These are phyloP conservation scores for Ruellia speciosa DNA, from an alignment of 305 asterid species.

Conservation along the genomic window DNA sequence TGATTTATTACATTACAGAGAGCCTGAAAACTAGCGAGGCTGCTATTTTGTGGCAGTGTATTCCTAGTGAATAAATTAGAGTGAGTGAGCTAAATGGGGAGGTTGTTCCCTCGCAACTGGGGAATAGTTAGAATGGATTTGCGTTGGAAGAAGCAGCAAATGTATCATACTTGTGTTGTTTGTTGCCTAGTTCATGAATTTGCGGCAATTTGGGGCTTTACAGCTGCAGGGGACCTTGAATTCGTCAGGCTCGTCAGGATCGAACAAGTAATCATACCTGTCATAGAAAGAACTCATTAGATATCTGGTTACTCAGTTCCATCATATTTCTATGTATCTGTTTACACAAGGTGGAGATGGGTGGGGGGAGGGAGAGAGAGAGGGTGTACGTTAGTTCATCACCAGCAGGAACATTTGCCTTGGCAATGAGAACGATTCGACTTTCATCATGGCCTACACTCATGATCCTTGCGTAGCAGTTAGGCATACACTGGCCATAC, in stretches of 20 bases:
- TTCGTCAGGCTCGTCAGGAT: slow-evolving; percentile 82
- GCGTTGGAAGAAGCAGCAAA: neutral
- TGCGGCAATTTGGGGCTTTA: slow-evolving; percentile 57
- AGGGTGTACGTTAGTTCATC: slow-evolving; percentile 68
- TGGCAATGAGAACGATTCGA: slow-evolving; percentile 90
- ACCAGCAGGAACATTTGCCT: slow-evolving; percentile 72
- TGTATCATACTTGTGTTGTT: neutral
- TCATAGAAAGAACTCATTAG: neutral
- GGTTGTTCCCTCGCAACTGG: too few species aligned
- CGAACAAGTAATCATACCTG: slow-evolving; percentile 95
- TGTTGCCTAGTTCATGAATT: slow-evolving; percentile 57
- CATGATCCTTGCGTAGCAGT: slow-evolving; percentile 98
- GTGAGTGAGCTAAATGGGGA: too few species aligned
- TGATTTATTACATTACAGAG: too few species aligned
- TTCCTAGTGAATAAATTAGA: too few species aligned
- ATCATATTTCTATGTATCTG: neutral
- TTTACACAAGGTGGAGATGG: neutral
- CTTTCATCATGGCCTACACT: slow-evolving; percentile 92
- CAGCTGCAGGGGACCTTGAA: slow-evolving; percentile 74
- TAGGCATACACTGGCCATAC: slow-evolving; percentile 81
- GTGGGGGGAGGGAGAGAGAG: slow-evolving; percentile 27
- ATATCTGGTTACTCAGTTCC: slow-evolving; percentile 9
- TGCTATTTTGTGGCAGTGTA: too few species aligned
- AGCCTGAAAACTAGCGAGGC: too few species aligned
- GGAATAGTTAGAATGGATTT: too few species aligned